phyloP scores from a whole-genome alignment of 2,329 filamentous ascomycete species.

The Aspergillus sp. region DNA sequence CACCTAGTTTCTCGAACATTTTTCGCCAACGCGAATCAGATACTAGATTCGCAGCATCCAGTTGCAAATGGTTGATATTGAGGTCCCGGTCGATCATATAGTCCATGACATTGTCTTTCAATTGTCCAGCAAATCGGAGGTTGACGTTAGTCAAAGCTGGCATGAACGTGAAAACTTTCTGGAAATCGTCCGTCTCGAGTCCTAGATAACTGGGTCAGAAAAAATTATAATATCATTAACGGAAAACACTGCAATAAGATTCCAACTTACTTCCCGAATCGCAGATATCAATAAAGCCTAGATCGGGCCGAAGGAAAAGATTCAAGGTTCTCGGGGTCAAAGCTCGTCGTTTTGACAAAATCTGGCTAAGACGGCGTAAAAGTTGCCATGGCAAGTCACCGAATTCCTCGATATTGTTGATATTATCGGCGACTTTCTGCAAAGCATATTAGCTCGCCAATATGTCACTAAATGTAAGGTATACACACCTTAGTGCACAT shows the following conservation, averaged over 20 bases:
- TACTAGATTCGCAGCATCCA: constrained; percentile 83
- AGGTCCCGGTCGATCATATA: constrained; percentile 74
- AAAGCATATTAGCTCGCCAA: constrained; percentile 18
- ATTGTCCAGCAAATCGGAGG: constrained; percentile 81
- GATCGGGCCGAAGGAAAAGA: constrained; percentile 52
- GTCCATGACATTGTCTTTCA: constrained; percentile 81
- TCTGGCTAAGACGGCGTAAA: constrained; percentile 60
- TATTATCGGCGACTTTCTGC: constrained; percentile 61
- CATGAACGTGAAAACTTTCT: constrained; percentile 75
- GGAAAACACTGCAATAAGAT: not conserved
- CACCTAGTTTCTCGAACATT: constrained; percentile 66
- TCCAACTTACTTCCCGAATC: constrained; percentile 56
- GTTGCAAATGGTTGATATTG: constrained; percentile 68
- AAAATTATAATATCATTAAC: constrained; percentile 6
- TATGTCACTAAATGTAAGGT: not conserved
- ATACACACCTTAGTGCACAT: constrained; percentile 56
- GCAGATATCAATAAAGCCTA: constrained; percentile 58
- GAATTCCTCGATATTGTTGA: constrained; percentile 64
- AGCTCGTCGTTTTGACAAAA: constrained; percentile 63
- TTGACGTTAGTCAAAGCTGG: constrained; percentile 69
- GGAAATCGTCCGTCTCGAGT: constrained; percentile 72
- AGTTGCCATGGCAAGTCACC: constrained; percentile 60
- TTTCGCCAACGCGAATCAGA: constrained; percentile 72
- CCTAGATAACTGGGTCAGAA: constrained; percentile 46
- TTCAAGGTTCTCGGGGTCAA: constrained; percentile 50